Percentiles rank a stretch among this genome's conserved stretches.
phyloP scores from a whole-genome alignment of 208 protist genomes.

The Crithidia acanthocephali region DNA sequence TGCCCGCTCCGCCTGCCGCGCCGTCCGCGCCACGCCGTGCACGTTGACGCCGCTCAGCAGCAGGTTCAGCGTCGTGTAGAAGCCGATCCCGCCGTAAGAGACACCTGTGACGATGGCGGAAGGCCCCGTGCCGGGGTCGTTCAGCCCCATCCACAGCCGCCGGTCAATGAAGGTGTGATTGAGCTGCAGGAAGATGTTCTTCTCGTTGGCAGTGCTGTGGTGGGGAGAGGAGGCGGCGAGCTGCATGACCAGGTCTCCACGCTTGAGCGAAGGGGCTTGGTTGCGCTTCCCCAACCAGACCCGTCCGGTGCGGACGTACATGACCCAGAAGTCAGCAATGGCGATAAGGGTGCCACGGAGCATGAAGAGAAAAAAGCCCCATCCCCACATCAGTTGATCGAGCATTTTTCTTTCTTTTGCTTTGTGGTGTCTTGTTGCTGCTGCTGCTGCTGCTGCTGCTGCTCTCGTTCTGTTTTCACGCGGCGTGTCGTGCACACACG shows the following conservation, averaged over 20 bases:
- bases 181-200: conserved; percentile 53
- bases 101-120: conserved; percentile 69
- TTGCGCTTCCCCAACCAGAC: conserved; percentile 50
- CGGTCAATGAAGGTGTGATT: conserved; percentile 67
- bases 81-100: conserved; percentile 70
- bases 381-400: conserved; percentile 20
- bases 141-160: conserved; percentile 59
- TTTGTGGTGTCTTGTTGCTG: background rate
- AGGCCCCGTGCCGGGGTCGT: conserved; percentile 33
- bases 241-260: conserved; percentile 70
- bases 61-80: conserved; percentile 71
- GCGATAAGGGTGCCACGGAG: conserved; percentile 55
- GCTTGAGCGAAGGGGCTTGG: conserved; percentile 48
- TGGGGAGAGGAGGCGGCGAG: conserved; percentile 54
- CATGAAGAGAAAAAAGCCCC: conserved; percentile 51
- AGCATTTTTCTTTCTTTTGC: background rate
- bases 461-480: background rate
- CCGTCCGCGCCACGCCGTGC: conserved; percentile 53
- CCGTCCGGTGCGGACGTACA: conserved; percentile 52
- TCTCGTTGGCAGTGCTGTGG: conserved; percentile 41
- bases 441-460: too few relatives aligned
- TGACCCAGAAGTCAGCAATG: conserved; percentile 63
- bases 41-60: conserved; percentile 77
- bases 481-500: background rate
- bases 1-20: conserved; percentile 30